Base-by-base conservation (phyloP, 2,329 filamentous ascomycete species). In the Cladosporium sp. region DNA sequence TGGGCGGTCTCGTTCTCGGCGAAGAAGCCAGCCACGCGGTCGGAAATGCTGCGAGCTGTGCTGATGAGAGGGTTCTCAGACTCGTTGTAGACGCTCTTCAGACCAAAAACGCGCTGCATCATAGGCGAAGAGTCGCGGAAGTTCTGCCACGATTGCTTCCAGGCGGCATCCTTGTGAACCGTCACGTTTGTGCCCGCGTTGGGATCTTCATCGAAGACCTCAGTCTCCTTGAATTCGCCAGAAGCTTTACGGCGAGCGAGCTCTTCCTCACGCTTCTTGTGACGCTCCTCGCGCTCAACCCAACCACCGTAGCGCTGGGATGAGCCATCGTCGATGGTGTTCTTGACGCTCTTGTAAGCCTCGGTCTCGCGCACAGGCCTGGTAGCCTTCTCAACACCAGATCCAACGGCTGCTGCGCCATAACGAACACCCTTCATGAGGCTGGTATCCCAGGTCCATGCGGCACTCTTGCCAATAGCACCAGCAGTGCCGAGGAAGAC, bases 141-240 rank as follows among this genome's bases (percentile, higher is more conserved):
- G 60, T 95, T 91, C 73, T 90, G 88, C 95, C 95, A 99, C n/a
- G 93, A 92, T 78, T 98, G 94, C 81, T 97, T 97, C 92, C 94
- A 98, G 25, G 91, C 91, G 16, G 95, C 89, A 72, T 99, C 95
- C 80, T 99, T 99, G 84, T 99, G 95, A 0, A 99, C 78, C 0
- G 94, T 98, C 58, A 99, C 83, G 75, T 96, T 96, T 65, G 93
- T 97, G 67, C 95, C 95, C 66, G 95, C 95, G 66, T 95, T 97
- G 70, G 92, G 92, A 76, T 98, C 90, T 78, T 97, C 95, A 64
- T 91, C 87, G 75, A 89, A 80, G 7, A 89, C 85, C 74, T 93
- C 88, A 1, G 78, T 72, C 57, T 70, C 54, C 77, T 81, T 72
- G 48, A 62, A 46, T 23, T 77, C 80, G 51, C 79, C 83, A 71